Percentiles rank a stretch among this genome's conserved stretches.
phyloP scores from a whole-genome alignment of 768 basidiomycete species.

The Auriscalpium vulgare region DNA sequence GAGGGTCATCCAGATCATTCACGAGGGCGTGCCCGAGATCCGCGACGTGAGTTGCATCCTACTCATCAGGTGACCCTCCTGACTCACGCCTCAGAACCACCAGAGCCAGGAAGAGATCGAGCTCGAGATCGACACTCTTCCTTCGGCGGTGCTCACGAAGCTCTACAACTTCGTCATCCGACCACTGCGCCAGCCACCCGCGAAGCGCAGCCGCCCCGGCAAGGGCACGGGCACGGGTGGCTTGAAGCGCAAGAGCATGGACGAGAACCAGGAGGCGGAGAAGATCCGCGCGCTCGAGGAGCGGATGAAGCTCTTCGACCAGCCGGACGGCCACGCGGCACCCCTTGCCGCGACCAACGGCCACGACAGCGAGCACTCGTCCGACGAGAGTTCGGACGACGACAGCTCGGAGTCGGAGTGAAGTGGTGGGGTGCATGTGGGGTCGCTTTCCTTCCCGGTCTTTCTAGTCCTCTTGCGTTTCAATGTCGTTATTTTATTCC shows the following conservation, averaged over 20 bases:
- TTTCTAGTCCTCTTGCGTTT: slow-evolving; percentile 4
- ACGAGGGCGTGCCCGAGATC: slow-evolving; percentile 88
- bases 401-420: slow-evolving; percentile 83
- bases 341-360: slow-evolving; percentile 29
- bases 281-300: slow-evolving; percentile 90
- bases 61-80: slow-evolving; percentile 6
- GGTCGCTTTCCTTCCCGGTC: not conserved
- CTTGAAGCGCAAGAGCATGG: slow-evolving; percentile 91
- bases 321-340: slow-evolving; percentile 30
- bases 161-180: slow-evolving; percentile 94
- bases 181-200: slow-evolving; percentile 49
- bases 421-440: slow-evolving; percentile 16
- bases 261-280: slow-evolving; percentile 92
- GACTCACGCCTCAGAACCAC: slow-evolving; percentile 12
- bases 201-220: slow-evolving; percentile 57
- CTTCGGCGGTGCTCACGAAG: slow-evolving; percentile 79
- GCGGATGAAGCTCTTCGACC: slow-evolving; percentile 78
- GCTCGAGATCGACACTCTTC: slow-evolving; percentile 91
- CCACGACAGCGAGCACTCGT: slow-evolving; percentile 66
- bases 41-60: slow-evolving; percentile 64
- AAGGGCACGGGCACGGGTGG: slow-evolving; percentile 87
- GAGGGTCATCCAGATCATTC: slow-evolving; percentile 91
- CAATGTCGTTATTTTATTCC: slow-evolving; percentile 14
- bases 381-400: slow-evolving; percentile 71
- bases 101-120: slow-evolving; percentile 98